Base-by-base conservation (phyloP, 495 filamentous ascomycete genomes). In the Xylona heveae region DNA sequence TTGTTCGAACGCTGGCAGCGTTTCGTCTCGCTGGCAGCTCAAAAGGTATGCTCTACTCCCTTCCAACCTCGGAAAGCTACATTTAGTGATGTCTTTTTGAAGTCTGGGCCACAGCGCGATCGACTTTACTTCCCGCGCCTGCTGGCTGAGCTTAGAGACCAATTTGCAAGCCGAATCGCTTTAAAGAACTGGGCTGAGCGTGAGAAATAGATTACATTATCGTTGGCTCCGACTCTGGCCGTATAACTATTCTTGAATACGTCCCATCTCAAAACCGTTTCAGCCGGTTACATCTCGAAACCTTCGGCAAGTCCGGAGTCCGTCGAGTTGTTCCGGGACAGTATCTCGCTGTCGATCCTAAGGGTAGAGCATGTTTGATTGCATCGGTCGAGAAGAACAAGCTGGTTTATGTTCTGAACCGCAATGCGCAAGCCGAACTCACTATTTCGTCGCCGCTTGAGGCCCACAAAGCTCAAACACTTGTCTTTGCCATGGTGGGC, bases 301-400 rank as follows among this genome's bases (percentile, higher is more conserved):
- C 90, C 2, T 99, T 91, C 47, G 90, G 90, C 30, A 95, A 95
- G 51, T 93, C 84, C 8, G 90, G 88, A n/a, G 67, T 93, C 14
- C 74, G 90, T 21, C 69, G 90, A 33, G 85, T 94, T 10, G 66
- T 99, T 39, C 90, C 90, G 2, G 90, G 90, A 9, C 81, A 99
- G 47, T 95, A 88, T 46, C 62, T 99, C 13, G 88, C 83, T 2
- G 75, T 76, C 6, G 90, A 99, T 49, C 90, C 90, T 6, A 90
- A 90, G 50, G 90, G 90, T 24, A 66, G 90, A 52, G 90, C 90
- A 22, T 92, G 83, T 50, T 61, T 99, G 42, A 81, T 94, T 30
- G 79, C 90, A 5, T 81, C 82, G 6, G 63, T 88, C 36, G 90
- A 99, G 54, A 99, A 99, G 68, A 95, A 95, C 55, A 95, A 95